phyloP scores from a whole-genome alignment of 176 grass and related monocot species.

The Oryza meyeriana region DNA sequence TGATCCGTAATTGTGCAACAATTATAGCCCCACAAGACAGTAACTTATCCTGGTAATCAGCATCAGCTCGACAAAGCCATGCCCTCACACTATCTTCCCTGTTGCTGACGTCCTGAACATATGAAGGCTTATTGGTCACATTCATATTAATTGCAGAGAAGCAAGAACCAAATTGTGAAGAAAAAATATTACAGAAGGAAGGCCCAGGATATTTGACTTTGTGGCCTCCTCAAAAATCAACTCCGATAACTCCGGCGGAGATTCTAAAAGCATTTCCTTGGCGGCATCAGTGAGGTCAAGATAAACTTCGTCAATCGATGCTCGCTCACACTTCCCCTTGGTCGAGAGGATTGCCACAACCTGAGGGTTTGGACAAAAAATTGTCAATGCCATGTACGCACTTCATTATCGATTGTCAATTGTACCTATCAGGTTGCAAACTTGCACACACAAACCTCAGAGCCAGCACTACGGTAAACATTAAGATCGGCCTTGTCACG shows the following conservation, averaged over 20 bases:
- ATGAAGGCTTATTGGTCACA: slow-evolving; percentile 8
- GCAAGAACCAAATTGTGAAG: not conserved
- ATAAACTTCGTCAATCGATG: slow-evolving; percentile 97
- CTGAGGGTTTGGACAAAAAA: slow-evolving; percentile 32
- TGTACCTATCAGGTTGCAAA: not conserved
- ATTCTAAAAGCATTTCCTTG: slow-evolving; percentile 73
- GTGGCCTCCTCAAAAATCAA: slow-evolving; percentile 58
- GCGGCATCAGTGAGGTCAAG: slow-evolving; percentile 91
- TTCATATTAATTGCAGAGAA: slow-evolving; percentile 1
- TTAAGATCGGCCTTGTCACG: slow-evolving; percentile 92
- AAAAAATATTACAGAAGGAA: slow-evolving; percentile 52
- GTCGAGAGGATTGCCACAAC: slow-evolving; percentile 73
- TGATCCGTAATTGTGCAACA: slow-evolving; percentile 69
- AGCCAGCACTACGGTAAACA: slow-evolving; percentile 70
- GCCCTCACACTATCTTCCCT: slow-evolving; percentile 63
- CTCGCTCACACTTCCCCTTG: slow-evolving; percentile 86
- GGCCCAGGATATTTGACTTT: slow-evolving; percentile 72
- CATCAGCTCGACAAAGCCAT: slow-evolving; percentile 62
- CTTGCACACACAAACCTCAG: slow-evolving; percentile 44
- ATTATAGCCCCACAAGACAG: slow-evolving; percentile 85
- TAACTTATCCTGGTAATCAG: slow-evolving; percentile 73
- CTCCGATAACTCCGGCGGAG: slow-evolving; percentile 46
- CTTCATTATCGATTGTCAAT: not conserved
- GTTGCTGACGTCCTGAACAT: slow-evolving; percentile 42
- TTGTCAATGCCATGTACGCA: not conserved